Evolutionary conservation across 768 basidiomycete species (phyloP).

Genomic region (Suillus decipiens): DNA sequence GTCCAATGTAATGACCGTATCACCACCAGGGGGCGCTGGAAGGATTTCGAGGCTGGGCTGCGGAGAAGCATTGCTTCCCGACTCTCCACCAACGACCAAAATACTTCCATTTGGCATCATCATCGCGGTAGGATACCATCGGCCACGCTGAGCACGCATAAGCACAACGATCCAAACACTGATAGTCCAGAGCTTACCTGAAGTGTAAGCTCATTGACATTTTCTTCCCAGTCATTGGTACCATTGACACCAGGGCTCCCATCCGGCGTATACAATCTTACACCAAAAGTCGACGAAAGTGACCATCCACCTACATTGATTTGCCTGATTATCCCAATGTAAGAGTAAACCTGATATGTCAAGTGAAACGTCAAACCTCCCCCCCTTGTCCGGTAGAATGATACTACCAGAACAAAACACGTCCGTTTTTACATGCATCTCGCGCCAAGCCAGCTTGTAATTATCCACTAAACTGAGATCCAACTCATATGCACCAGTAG

Average conservation of each 20-base stretch:
- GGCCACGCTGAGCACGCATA: constrained; percentile 43
- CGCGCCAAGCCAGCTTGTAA: constrained; percentile 59
- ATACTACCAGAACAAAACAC: constrained; percentile 80
- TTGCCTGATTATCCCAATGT: constrained; percentile 8
- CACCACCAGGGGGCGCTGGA: constrained; percentile 64
- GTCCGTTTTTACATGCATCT: constrained; percentile 75
- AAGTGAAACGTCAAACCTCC: constrained; percentile 17
- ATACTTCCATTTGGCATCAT: constrained; percentile 74
- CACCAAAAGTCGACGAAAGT: constrained; percentile 66
- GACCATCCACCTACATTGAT: constrained; percentile 53
- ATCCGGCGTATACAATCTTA: constrained; percentile 72
- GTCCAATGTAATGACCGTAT: constrained; percentile 60
- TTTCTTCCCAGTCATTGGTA: constrained; percentile 82
- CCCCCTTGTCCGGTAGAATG: constrained; percentile 74
- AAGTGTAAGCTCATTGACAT: constrained; percentile 53
- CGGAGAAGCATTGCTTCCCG: constrained; percentile 64
- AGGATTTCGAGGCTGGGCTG: constrained; percentile 73
- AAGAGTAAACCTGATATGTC: background rate
- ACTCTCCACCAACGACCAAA: constrained; percentile 74
- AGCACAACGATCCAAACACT: background rate
- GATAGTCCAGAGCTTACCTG: constrained; percentile 45
- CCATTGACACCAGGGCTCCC: constrained; percentile 68
- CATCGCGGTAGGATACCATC: constrained; percentile 75
- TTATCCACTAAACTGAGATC: constrained; percentile 57
- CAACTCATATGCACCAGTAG: constrained; percentile 79